Evolutionary conservation across 2,329 filamentous ascomycete species (phyloP).

Genomic region (Scleromitrula shiraiana): DNA sequence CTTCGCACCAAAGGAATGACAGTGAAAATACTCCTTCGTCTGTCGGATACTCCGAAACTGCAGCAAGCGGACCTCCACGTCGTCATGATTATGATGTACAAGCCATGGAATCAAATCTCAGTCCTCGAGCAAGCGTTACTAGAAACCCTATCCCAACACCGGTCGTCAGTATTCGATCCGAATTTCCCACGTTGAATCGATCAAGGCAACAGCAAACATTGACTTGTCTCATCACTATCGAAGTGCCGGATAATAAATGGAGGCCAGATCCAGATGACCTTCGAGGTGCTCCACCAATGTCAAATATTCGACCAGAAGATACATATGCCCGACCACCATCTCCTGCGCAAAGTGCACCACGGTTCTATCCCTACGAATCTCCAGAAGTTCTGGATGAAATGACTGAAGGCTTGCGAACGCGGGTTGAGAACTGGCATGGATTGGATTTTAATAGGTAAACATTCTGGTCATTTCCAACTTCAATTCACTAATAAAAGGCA

Average conservation of each 20-base stretch:
- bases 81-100: conserved; percentile 94
- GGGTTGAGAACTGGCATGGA: conserved; percentile 99
- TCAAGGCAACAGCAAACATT: conserved; percentile 92
- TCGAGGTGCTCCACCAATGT: conserved; percentile 41
- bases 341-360: conserved; percentile 41
- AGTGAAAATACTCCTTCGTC: conserved; percentile 71
- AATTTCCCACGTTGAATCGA: conserved; percentile 88
- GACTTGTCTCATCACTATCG: conserved; percentile 88
- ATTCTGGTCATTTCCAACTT: not conserved
- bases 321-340: conserved; percentile 50
- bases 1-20: conserved; percentile 61
- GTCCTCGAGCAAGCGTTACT: conserved; percentile 56
- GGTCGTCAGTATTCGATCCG: conserved; percentile 87
- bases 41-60: conserved; percentile 70
- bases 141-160: conserved; percentile 87
- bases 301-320: conserved; percentile 42
- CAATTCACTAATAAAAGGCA: conserved; percentile 32
- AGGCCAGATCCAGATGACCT: conserved; percentile 75
- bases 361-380: conserved; percentile 65
- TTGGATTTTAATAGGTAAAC: conserved; percentile 74
- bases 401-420: conserved; percentile 72
- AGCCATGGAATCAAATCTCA: conserved; percentile 85
- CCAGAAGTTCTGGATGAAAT: conserved; percentile 72
- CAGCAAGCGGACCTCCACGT: conserved; percentile 58
- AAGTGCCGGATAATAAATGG: conserved; percentile 92